phyloP scores from a whole-genome alignment of 768 basidiomycete genomes.

The Kwoniella bestiolae region DNA sequence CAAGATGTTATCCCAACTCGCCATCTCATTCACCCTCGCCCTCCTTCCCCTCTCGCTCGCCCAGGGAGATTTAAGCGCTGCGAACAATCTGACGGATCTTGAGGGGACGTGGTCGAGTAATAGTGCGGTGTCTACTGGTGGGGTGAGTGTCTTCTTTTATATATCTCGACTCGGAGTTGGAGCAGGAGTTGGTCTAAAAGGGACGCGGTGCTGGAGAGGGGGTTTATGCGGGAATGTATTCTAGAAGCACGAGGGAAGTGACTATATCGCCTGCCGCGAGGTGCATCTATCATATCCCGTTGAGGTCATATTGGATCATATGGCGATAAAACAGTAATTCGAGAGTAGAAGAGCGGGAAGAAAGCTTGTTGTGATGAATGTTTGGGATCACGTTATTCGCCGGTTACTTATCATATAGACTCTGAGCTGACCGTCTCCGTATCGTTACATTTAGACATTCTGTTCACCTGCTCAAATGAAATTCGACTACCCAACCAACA shows the following conservation, averaged over 20 bases:
- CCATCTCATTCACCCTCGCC: conserved; percentile 14
- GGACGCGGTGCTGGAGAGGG: no score
- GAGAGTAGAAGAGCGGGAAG: no score
- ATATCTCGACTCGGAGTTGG: background rate
- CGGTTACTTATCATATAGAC: no score
- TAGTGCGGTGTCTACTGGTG: conserved; percentile 74
- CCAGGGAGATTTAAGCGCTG: conserved; percentile 43
- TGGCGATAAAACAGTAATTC: background rate
- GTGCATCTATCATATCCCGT: no score
- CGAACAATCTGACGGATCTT: conserved; percentile 70
- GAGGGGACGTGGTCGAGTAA: conserved; percentile 84
- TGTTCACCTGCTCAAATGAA: conserved; percentile 79
- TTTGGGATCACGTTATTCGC: no score
- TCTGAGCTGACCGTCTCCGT: background rate
- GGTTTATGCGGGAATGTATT: background rate
- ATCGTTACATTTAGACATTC: conserved; percentile 66
- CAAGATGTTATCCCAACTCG: conserved; percentile 16
- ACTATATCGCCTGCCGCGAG: no score
- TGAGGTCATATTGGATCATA: background rate
- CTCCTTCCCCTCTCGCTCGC: conserved; percentile 23
- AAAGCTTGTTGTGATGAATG: no score
- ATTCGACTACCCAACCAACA: conserved; percentile 81
- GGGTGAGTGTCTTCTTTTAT: conserved; percentile 65
- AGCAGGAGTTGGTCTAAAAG: no score
- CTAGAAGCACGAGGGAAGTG: background rate